Conservation (phyloP, 768 basidiomycete species). For the Gyrodon lividus region DNA sequence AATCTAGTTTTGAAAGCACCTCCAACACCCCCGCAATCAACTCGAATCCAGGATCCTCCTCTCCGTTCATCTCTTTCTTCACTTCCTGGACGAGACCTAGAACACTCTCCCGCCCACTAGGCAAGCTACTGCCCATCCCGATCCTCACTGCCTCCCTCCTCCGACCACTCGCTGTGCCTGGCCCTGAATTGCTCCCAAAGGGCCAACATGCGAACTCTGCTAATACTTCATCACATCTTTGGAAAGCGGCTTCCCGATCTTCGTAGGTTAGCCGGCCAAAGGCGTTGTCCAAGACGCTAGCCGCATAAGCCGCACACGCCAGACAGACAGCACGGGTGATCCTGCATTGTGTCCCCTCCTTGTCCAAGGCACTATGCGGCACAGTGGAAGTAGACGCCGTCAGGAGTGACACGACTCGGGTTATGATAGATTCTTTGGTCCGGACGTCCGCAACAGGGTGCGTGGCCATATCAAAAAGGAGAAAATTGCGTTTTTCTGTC, state of each 20-base stretch:
- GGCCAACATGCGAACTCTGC: constrained; percentile 93
- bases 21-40: constrained; percentile 90
- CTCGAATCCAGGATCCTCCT: constrained; percentile 88
- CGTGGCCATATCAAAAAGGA: constrained; percentile 99
- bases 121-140: constrained; percentile 52
- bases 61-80: constrained; percentile 64
- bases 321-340: constrained; percentile 79
- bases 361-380: constrained; percentile 69
- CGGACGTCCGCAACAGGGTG: constrained; percentile 95
- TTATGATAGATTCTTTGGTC: constrained; percentile 82
- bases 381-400: constrained; percentile 81
- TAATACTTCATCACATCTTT: constrained; percentile 90
- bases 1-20: constrained; percentile 91
- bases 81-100: constrained; percentile 74
- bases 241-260: constrained; percentile 90
- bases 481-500: constrained; percentile 98
- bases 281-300: constrained; percentile 93
- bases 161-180: constrained; percentile 36
- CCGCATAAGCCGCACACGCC: constrained; percentile 90
- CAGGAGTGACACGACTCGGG: constrained; percentile 72
- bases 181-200: constrained; percentile 50
- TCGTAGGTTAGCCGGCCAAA: constrained; percentile 88
- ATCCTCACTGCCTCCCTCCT: constrained; percentile 47
- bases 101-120: constrained; percentile 62
- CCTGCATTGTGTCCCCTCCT: constrained; percentile 79